These are phyloP conservation scores for Salix exigua DNA, from an alignment of 345 rosid species.

Conservation along the genomic window DNA sequence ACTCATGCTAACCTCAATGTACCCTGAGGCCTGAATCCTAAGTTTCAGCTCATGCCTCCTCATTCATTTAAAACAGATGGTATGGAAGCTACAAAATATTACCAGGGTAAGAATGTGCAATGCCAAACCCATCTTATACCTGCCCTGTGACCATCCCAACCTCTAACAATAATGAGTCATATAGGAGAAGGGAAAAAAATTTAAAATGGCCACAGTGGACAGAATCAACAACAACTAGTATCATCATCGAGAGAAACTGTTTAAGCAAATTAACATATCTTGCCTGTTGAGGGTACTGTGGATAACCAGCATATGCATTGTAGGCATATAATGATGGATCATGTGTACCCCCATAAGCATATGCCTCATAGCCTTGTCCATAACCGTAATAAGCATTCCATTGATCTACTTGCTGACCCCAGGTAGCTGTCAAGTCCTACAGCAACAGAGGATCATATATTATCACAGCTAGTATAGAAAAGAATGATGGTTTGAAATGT, in stretches of 20 bases:
- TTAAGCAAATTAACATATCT: background rate
- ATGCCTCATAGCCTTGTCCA: slow-evolving; percentile 90
- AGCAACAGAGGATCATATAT: slow-evolving; percentile 21
- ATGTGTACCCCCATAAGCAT: slow-evolving; percentile 70
- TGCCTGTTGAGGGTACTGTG: slow-evolving; percentile 85
- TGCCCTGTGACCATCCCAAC: background rate
- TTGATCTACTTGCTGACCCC: slow-evolving; percentile 81
- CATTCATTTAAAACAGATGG: background rate
- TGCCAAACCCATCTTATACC: background rate
- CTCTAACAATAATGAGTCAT: background rate
- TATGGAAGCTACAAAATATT: background rate
- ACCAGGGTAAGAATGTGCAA: background rate
- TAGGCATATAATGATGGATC: slow-evolving; percentile 91
- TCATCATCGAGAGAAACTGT: background rate
- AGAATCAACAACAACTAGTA: background rate
- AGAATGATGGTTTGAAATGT: background rate
- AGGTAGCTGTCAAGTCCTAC: slow-evolving; percentile 60
- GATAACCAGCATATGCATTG: slow-evolving; percentile 81
- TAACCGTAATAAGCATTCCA: slow-evolving; percentile 93
- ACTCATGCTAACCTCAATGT: background rate
- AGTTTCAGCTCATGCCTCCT: background rate
- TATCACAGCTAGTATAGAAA: slow-evolving; percentile 7
- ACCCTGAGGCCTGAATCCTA: background rate
- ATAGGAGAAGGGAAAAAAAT: background rate
- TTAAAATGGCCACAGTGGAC: background rate